Percentiles rank a stretch among this genome's conserved stretches.
These are phyloP conservation scores for Podaxis sp. DNA, from an alignment of 768 basidiomycete species.

Conservation along the genomic window DNA sequence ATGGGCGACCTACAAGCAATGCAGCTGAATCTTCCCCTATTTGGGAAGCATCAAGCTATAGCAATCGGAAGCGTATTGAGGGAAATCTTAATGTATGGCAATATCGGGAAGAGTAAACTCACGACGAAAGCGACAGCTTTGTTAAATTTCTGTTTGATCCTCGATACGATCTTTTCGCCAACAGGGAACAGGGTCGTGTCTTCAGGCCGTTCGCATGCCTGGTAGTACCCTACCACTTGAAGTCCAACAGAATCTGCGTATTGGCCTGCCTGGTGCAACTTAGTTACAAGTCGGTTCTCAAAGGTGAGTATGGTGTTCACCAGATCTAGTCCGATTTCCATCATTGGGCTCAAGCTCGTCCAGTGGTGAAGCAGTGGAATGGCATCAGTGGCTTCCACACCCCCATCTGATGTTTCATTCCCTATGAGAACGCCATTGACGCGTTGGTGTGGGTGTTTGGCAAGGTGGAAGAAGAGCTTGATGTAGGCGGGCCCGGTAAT, in stretches of 20 bases:
- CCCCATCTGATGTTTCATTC: slow-evolving; percentile 24
- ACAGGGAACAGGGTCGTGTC: slow-evolving; percentile 60
- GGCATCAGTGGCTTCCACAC: slow-evolving; percentile 55
- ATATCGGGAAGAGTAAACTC: slow-evolving; percentile 19
- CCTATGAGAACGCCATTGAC: slow-evolving; percentile 80
- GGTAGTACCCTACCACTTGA: slow-evolving; percentile 69
- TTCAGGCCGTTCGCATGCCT: slow-evolving; percentile 62
- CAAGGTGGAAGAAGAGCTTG: slow-evolving; percentile 74
- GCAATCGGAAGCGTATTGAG: slow-evolving; percentile 10
- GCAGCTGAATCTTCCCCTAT: slow-evolving; percentile 49
- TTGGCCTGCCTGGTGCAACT: slow-evolving; percentile 43
- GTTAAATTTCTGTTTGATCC: slow-evolving; percentile 48
- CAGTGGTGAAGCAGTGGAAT: slow-evolving; percentile 82
- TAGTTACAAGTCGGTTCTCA: neutral
- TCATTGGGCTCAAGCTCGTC: slow-evolving; percentile 81
- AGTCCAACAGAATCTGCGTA: slow-evolving; percentile 52
- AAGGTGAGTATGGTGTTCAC: slow-evolving; percentile 33
- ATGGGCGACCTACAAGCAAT: slow-evolving; percentile 44
- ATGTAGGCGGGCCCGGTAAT: slow-evolving; percentile 61
- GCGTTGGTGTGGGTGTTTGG: slow-evolving; percentile 71
- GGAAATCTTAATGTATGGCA: neutral
- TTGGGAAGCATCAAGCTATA: slow-evolving; percentile 57
- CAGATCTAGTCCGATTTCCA: slow-evolving; percentile 79
- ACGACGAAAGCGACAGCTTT: slow-evolving; percentile 72
- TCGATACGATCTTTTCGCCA: slow-evolving; percentile 57